A percentile compares a stretch with the other conserved stretches of the same genome.
Conservation (phyloP, 331 rosid genomes). For the Malus hybrid region DNA sequence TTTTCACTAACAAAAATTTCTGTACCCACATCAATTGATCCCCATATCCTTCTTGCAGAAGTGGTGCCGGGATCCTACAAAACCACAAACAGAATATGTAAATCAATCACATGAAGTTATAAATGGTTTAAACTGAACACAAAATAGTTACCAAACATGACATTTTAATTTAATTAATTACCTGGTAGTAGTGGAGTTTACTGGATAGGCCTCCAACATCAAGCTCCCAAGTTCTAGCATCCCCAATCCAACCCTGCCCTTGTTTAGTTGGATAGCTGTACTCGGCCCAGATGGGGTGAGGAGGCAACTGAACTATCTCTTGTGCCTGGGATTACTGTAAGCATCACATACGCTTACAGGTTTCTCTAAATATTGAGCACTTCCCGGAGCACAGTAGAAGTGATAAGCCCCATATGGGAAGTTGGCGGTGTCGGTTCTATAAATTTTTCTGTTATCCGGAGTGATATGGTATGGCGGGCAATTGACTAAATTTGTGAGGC, state of each 20-base stretch:
- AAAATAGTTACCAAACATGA: background rate
- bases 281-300: conserved; percentile 71
- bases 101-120: background rate
- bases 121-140: background rate
- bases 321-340: conserved; percentile 79
- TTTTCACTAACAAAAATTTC: conserved; percentile 57
- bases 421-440: conserved; percentile 57
- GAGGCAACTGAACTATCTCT: conserved; percentile 67
- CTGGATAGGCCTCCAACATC: conserved; percentile 69
- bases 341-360: conserved; percentile 64
- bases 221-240: conserved; percentile 75
- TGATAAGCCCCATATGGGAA: conserved; percentile 78
- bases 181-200: conserved; percentile 75
- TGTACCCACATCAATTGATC: conserved; percentile 54
- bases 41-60: conserved; percentile 45
- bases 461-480: conserved; percentile 83
- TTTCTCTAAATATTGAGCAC: conserved; percentile 46
- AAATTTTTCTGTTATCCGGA: conserved; percentile 45
- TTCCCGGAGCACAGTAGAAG: conserved; percentile 74
- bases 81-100: background rate
- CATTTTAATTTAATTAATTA: background rate
- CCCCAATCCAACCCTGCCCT: conserved; percentile 77
- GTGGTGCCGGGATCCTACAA: conserved; percentile 55
- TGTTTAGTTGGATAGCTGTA: conserved; percentile 68
- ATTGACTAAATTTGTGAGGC: conserved; percentile 30